Evolutionary conservation across 805 yeast species (phyloP), one percentile per base, ranked within the genome.

Genomic region (Saccharomycopsis fibuligera): DNA sequence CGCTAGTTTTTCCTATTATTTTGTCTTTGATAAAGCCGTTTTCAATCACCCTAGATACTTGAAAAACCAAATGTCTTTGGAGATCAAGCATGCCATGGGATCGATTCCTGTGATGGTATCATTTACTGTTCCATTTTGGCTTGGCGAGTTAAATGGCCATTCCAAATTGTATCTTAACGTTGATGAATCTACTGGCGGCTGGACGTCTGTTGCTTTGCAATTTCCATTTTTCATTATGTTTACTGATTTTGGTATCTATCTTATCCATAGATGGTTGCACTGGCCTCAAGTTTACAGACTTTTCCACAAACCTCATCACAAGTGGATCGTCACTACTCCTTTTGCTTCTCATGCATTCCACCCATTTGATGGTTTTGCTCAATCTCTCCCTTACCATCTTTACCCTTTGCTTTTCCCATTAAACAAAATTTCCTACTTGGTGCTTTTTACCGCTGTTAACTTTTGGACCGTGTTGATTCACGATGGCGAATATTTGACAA

Each of bases 391-490:
- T 12, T 93, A 93, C 70, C 99, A 93, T 66, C 58, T 89, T 51
- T 93, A 76, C 69, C 98, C 98, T 52, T 78, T 93, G 65, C 51
- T 93, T 27, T 86, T 93, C 80, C 98, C 98, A 39, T 75, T 93
- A 58, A 90, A 93, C 70, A 93, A 90, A 69, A 69, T 86, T 23
- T 78, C 86, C 21, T 93, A 91, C 66, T 74, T 93, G 62, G 58
- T 79, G 16, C 71, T 93, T 56, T 93, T 93, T 72, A 81, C 91
- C 0, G 83, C 89, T 68, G 96, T 93, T 56, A 91, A 93, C 68
- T 83, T 91, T 65, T 93, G 99, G 99, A 87, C 99, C 12, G 96
- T 93, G 38, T 85, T 91, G 93, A 93, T 93, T 62, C 99, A 93
- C 68, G 99, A 93, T 63, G 99, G 99, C 56, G 93, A 90, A 64